Base-by-base conservation (phyloP, 78 protist species). In the Isochrysis galbana region DNA sequence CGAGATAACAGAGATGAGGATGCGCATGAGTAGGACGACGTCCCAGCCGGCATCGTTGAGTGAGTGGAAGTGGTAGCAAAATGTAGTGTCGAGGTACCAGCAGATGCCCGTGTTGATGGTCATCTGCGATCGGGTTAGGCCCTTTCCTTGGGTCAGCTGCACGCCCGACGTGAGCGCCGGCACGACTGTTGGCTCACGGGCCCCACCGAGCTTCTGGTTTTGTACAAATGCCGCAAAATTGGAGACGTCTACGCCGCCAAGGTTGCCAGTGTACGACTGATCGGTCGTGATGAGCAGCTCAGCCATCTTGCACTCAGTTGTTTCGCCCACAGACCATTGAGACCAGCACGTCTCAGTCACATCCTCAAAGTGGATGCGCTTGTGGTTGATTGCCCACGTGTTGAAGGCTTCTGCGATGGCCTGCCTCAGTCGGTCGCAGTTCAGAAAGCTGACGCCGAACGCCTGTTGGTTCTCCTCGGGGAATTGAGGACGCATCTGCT, bases 51-150 rank as follows among this genome's bases (percentile, higher is more conserved):
- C 19, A 3, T 17, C 34, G 41, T 70, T 34, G 44, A 26, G 1
- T 5, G 23, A 4, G 80, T 70, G 80, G 80, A 70, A 70, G 41
- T 2, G 5, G 80, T n/a, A 70, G 80, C 80, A 70, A 34, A 70
- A 70, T 1, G 80, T 70, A 5, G 80, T n/a, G 80, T 70, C 80
- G 11, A 70, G 41, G 80, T 70, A 70, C 80, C 80, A 70, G 80
- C 80, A 70, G 17, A 70, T n/a, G 34, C 17, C 17, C 3, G 11
- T 70, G 29, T 14, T n/a, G 74, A 61, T 32, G 29, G 61, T 51
- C 61, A 51, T 51, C 61, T 51, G 61, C 74, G 10, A 61, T 23
- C 23, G 74, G 74, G n/a, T 7, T 32, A 21, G 74, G 36, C 74
- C n/a, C n/a, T 26, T 21, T 26, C 23, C 3, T 7, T 17, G 14